Evolutionary conservation across 345 rosid species (phyloP).

Genomic region (Bruguiera parviflora): DNA sequence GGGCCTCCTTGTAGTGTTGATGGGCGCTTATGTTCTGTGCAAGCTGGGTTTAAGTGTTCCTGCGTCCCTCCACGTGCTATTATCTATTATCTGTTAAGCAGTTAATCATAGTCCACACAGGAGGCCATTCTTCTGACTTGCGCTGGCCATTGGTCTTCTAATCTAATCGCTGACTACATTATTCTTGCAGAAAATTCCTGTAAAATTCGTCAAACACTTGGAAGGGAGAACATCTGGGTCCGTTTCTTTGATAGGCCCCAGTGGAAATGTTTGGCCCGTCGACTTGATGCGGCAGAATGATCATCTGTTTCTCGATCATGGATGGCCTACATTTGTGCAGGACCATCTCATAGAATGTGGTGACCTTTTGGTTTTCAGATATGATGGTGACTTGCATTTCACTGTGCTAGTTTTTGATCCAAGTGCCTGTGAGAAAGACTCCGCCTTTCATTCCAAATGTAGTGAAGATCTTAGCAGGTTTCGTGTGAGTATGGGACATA

Average conservation of each 20-base stretch:
- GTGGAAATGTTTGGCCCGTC: conserved; percentile 49
- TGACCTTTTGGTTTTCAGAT: conserved; percentile 53
- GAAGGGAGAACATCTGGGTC: conserved; percentile 38
- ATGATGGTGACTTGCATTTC: conserved; percentile 49
- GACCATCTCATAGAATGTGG: conserved; percentile 50
- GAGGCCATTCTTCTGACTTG: too few relatives aligned
- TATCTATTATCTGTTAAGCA: too few relatives aligned
- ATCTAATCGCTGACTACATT: not conserved
- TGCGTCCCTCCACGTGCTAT: too few relatives aligned
- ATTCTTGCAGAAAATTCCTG: conserved; percentile 46
- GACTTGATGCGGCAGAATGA: conserved; percentile 32
- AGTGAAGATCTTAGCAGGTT: conserved; percentile 31
- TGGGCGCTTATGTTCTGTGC: too few relatives aligned
- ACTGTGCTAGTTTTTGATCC: conserved; percentile 53
- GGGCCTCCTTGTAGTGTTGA: too few relatives aligned
- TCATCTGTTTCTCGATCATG: conserved; percentile 34
- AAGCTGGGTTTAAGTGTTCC: too few relatives aligned
- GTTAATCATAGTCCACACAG: not conserved
- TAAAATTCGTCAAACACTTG: conserved; percentile 37
- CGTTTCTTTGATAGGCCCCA: conserved; percentile 47
- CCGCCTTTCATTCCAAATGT: conserved; percentile 44
- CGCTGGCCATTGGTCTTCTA: too few relatives aligned
- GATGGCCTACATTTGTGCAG: conserved; percentile 50
- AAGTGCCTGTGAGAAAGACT: conserved; percentile 55
- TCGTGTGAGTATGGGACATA: not conserved